A percentile compares a stretch with the other conserved stretches of the same genome.
phyloP scores from a whole-genome alignment of 2,329 filamentous ascomycete genomes.

The Fusarium camptoceras region DNA sequence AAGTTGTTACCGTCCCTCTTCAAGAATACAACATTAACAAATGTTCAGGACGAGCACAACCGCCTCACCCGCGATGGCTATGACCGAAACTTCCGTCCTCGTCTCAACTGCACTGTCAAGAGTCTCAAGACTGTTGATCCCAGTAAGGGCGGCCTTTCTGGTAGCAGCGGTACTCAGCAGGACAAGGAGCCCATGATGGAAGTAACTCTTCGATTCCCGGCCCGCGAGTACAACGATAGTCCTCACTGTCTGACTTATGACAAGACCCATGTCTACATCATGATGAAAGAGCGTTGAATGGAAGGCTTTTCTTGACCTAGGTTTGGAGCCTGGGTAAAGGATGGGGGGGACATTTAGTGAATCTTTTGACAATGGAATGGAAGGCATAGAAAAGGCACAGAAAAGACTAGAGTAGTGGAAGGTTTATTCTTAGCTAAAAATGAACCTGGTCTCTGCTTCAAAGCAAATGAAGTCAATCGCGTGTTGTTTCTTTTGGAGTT shows the following conservation, averaged over 20 bases:
- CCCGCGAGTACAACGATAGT: constrained; percentile 27
- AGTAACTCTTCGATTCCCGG: constrained; percentile 24
- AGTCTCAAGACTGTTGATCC: constrained; percentile 6
- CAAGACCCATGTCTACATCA: constrained; percentile 20
- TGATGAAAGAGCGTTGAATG: constrained; percentile 28
- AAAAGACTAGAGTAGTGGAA: not conserved
- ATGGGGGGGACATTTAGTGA: not conserved
- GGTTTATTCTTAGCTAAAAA: not conserved
- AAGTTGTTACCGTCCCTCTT: not conserved
- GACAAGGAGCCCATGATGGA: constrained; percentile 18
- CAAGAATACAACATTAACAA: not conserved
- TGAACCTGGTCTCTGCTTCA: not conserved
- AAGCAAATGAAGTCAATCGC: not conserved
- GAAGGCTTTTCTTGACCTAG: not conserved
- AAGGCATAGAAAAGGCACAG: not conserved
- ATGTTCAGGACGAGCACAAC: constrained; percentile 27
- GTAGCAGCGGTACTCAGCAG: not conserved
- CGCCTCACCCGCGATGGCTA: constrained; percentile 9
- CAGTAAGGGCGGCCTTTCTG: not conserved
- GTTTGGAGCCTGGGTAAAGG: not conserved
- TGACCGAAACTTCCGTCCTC: constrained; percentile 22
- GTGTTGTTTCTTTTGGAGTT: not conserved
- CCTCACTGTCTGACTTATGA: constrained; percentile 27
- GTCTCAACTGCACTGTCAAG: constrained; percentile 25
- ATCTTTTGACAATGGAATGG: not conserved